Evolutionary conservation across 139 green algal genomes (phyloP).

Genomic region (Asterochloris erici): DNA sequence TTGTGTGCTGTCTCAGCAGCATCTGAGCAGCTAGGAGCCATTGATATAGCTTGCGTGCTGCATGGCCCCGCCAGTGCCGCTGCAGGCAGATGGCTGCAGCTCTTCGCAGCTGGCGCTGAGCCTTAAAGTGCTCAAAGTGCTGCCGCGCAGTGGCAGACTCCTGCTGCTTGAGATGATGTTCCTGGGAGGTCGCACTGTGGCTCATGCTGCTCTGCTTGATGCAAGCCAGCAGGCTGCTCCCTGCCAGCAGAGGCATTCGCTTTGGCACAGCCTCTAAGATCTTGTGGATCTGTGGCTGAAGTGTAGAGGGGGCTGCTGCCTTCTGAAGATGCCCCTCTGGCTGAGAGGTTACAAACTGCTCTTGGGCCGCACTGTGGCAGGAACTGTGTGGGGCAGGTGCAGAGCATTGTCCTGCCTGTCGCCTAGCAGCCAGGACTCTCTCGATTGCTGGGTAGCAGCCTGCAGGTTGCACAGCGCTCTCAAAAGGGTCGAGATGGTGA

Average conservation of each 20-base stretch:
- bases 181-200: background rate
- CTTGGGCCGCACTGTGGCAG: background rate
- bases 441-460: conserved; percentile 11
- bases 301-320: background rate
- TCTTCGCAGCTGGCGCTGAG: background rate
- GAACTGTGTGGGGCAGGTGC: too few species aligned
- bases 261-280: background rate
- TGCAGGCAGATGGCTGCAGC: background rate
- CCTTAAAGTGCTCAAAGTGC: background rate
- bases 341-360: background rate
- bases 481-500: background rate
- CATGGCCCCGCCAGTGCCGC: background rate
- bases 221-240: background rate
- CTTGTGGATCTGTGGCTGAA: background rate
- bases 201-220: background rate
- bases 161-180: background rate
- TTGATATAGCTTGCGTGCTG: background rate
- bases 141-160: background rate
- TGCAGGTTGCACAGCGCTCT: background rate
- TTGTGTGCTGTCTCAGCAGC: background rate
- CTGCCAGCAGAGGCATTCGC: background rate
- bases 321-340: background rate
- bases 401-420: too few species aligned
- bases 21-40: background rate
- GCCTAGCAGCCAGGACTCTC: background rate